These are phyloP conservation scores for Solanum virginianum DNA, from an alignment of 257 asterid species.

Conservation along the genomic window DNA sequence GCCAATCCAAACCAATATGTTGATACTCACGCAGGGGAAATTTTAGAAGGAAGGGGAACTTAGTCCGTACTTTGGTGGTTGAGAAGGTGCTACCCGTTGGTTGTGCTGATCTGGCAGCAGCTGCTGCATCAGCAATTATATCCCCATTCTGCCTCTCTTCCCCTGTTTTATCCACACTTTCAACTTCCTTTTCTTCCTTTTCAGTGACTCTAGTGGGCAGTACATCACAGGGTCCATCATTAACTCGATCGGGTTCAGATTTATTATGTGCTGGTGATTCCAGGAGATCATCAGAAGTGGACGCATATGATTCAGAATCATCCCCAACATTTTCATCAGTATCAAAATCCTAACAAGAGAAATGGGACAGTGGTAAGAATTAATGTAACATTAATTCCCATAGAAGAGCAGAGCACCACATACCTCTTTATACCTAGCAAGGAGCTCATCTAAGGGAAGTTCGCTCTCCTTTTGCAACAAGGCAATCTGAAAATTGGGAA, in stretches of 20 bases:
- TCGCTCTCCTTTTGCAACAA: conserved; percentile 89
- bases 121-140: conserved; percentile 95
- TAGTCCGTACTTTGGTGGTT: conserved; percentile 89
- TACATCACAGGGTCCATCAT: conserved; percentile 27
- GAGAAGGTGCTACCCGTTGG: conserved; percentile 98
- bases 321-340: conserved; percentile 29
- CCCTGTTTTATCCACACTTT: conserved; percentile 31
- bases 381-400: conserved; percentile 5
- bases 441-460: conserved; percentile 75
- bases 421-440: conserved; percentile 94
- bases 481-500: conserved; percentile 47
- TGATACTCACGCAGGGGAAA: conserved; percentile 98
- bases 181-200: conserved; percentile 40
- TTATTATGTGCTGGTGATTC: conserved; percentile 31
- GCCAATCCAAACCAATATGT: conserved; percentile 99
- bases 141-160: conserved; percentile 54
- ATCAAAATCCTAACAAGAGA: conserved; percentile 37
- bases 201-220: conserved; percentile 21
- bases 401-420: conserved; percentile 11
- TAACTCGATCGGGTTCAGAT: conserved; percentile 26
- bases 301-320: conserved; percentile 32
- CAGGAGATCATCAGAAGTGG: conserved; percentile 47
- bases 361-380: conserved; percentile 6
- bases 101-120: conserved; percentile 97
- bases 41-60: conserved; percentile 94